Evolutionary conservation across 1,139 yeast genomes (phyloP), one percentile per base, ranked within the genome.

Genomic region (Geotrichum fermentans): DNA sequence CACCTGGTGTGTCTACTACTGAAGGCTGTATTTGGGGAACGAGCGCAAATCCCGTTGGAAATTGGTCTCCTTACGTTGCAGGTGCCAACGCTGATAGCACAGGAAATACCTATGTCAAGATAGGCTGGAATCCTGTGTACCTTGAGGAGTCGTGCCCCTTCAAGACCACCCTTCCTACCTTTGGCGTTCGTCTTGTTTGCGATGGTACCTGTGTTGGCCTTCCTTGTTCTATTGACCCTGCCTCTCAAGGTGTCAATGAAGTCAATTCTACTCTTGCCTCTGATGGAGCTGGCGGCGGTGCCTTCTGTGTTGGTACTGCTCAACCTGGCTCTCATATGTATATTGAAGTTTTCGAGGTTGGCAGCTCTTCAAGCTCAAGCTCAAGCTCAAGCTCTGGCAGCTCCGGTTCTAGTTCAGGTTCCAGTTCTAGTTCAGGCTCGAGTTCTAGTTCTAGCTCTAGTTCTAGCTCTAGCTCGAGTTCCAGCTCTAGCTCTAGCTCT

Each of bases 31-130:
- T 78, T 54, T 88, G 96, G 96, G 96, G 96, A 1, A 65, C 82
- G 28, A 73, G 73, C 24, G 70, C 73, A 50, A 72, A 82, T 55
- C 82, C 92, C 18, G 71, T 73, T 57, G 96, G 96, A 52, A 87
- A 88, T 75, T 88, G 96, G 96, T 71, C 95, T 22, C 96, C 96
- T 22, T 88, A 85, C 60, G 95, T 88, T 54, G 95, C 94, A 14
- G 96, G 96, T 56, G 88, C 90, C 58, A 87, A 87, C 71, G 78
- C 78, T 70, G 95, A 85, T 65, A 66, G 66, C 51, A 66, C 63
- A 50, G 84, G 87, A 26, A 77, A 79, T 65, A 86, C 96, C 2
- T 87, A 59, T 65, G 84, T 84, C 57, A 88, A 85, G 70, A 79
- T 88, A 63, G 96, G 94, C 45, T 87, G 95, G 94, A 88, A 88